A percentile compares a stretch with the other conserved stretches of the same genome.
Evolutionary conservation across 2,329 filamentous ascomycete species (phyloP).

Genomic region (Fusarium solani-melongenae): DNA sequence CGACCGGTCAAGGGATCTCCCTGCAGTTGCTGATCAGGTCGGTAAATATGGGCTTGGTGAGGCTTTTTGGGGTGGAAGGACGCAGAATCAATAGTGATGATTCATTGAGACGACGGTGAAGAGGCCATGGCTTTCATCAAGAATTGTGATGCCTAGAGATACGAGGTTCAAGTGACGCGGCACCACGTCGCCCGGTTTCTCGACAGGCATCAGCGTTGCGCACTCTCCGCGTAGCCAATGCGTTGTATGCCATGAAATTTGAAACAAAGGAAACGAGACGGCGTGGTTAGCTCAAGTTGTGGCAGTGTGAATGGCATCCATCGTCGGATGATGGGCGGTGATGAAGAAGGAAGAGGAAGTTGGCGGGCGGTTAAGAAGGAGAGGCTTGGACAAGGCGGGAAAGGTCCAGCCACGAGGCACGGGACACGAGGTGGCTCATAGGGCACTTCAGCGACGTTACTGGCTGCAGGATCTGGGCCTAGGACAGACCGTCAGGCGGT

Average conservation of each 20-base stretch:
- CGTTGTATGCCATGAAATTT: conserved; percentile 5
- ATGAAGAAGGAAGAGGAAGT: conserved; percentile 3
- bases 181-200: conserved; percentile 11
- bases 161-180: conserved; percentile 19
- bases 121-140: not conserved
- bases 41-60: not conserved
- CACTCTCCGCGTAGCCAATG: conserved; percentile 13
- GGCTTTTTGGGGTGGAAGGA: not conserved
- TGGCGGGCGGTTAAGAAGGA: conserved; percentile 27
- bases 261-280: not conserved
- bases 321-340: conserved; percentile 1
- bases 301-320: not conserved
- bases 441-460: conserved; percentile 33
- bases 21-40: not conserved
- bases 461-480: conserved; percentile 34
- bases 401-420: conserved; percentile 30
- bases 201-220: conserved; percentile 17
- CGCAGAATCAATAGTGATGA: not conserved
- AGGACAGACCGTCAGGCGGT: conserved; percentile 32
- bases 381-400: conserved; percentile 37
- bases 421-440: conserved; percentile 21
- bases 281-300: not conserved
- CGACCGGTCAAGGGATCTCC: not conserved
- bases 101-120: not conserved
- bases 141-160: conserved; percentile 20